A percentile compares a stretch with the other conserved stretches of the same genome.
Conservation (phyloP, 1,139 yeast genomes). For the Scheffersomyces titani region DNA sequence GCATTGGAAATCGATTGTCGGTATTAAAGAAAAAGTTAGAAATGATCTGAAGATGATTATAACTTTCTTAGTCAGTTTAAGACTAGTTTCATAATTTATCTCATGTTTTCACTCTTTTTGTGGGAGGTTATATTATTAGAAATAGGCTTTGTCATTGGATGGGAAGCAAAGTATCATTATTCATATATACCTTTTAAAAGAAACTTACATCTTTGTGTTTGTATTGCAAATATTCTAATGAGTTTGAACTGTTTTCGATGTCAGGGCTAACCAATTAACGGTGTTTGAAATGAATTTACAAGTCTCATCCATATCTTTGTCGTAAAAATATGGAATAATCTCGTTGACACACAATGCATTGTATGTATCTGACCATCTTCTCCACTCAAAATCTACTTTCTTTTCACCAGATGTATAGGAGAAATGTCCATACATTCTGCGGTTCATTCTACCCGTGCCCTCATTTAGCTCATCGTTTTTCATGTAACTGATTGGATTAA, state of each 20-base stretch:
- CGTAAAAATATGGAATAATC: neutral
- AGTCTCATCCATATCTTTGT: neutral
- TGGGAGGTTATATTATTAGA: too few species aligned
- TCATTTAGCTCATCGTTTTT: neutral
- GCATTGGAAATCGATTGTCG: conserved; percentile 69
- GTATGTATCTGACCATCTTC: neutral
- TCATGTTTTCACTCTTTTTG: too few species aligned
- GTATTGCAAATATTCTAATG: neutral
- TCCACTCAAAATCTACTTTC: neutral
- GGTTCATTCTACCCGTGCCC: neutral
- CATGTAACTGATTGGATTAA: neutral
- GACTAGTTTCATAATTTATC: too few species aligned
- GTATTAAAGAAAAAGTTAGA: conserved; percentile 52
- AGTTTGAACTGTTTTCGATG: neutral
- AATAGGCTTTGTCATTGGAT: too few species aligned
- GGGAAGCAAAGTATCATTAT: too few species aligned
- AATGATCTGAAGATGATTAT: conserved; percentile 1
- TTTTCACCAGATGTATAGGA: neutral
- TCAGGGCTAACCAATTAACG: neutral
- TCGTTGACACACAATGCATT: neutral
- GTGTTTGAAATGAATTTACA: neutral
- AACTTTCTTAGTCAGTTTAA: too few species aligned
- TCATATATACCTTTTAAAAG: too few species aligned
- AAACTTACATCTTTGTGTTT: too few species aligned
- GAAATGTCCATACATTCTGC: neutral